Conservation (phyloP, 257 asterid species). For the Marsdenia floribunda region DNA sequence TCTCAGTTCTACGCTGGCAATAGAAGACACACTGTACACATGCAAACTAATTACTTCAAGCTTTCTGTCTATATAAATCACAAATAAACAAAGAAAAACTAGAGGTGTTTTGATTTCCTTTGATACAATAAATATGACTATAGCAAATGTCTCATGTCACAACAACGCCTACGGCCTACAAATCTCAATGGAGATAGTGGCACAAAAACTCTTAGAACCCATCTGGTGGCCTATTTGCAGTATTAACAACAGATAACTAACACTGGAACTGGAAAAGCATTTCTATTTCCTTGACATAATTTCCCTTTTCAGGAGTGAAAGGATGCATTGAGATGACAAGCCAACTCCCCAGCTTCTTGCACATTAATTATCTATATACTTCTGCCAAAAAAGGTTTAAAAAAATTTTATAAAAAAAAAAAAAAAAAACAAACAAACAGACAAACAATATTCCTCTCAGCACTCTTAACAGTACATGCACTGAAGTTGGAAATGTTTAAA, state of each 20-base stretch:
- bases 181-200: background rate
- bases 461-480: background rate
- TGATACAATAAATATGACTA: background rate
- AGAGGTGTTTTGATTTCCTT: background rate
- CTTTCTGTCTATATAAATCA: background rate
- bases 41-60: background rate
- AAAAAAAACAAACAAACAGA: too few relatives aligned
- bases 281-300: background rate
- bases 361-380: background rate
- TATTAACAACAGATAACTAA: background rate
- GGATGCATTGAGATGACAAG: background rate
- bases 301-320: background rate
- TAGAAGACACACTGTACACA: background rate
- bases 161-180: background rate
- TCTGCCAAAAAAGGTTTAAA: too few relatives aligned
- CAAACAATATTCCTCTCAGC: background rate
- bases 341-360: background rate
- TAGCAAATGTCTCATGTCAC: too few relatives aligned
- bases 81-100: background rate
- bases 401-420: too few relatives aligned
- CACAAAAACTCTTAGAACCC: background rate
- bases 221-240: background rate
- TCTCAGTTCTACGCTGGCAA: background rate
- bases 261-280: background rate
- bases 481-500: background rate